A percentile compares a stretch with the other conserved stretches of the same genome.
Evolutionary conservation across 1,139 yeast genomes (phyloP).

Genomic region (Blastobotrys serpentis): DNA sequence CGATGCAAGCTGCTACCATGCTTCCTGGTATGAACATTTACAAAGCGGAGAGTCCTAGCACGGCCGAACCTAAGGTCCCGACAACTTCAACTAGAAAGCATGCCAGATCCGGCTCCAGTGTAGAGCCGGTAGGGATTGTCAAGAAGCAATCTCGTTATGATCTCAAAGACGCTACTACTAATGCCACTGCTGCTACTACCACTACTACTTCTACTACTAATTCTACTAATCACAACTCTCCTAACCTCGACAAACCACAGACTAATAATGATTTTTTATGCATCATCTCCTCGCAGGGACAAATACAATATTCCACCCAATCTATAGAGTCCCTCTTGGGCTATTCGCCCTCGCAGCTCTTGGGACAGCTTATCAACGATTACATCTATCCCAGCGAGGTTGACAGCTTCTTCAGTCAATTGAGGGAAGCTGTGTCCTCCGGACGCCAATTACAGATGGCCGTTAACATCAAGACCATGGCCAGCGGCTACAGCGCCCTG

Average conservation of each 20-base stretch:
- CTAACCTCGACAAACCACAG: background rate
- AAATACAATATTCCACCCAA: slow-evolving; percentile 24
- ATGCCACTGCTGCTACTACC: slow-evolving; percentile 7
- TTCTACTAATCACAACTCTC: background rate
- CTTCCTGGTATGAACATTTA: slow-evolving; percentile 9
- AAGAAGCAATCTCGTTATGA: slow-evolving; percentile 18
- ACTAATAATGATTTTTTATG: slow-evolving; percentile 19
- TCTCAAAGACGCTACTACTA: slow-evolving; percentile 11
- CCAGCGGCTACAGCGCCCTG: slow-evolving; percentile 18
- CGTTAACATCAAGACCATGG: slow-evolving; percentile 20
- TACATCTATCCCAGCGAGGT: slow-evolving; percentile 30
- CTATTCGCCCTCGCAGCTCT: slow-evolving; percentile 20
- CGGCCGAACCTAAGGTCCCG: slow-evolving; percentile 8
- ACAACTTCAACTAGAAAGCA: slow-evolving; percentile 19
- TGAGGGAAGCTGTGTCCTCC: slow-evolving; percentile 6
- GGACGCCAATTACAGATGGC: slow-evolving; percentile 22
- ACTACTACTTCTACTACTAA: background rate
- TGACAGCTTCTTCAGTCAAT: slow-evolving; percentile 17
- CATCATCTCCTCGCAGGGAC: slow-evolving; percentile 25
- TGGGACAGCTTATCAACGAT: slow-evolving; percentile 24
- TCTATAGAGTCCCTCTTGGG: slow-evolving; percentile 25
- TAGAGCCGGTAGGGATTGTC: slow-evolving; percentile 16
- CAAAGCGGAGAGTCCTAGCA: background rate
- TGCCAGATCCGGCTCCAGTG: slow-evolving; percentile 16
- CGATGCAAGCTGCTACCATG: slow-evolving; percentile 7